These are phyloP conservation scores for Xerocomellus dryophilus DNA, from an alignment of 768 basidiomycete species.

Conservation along the genomic window DNA sequence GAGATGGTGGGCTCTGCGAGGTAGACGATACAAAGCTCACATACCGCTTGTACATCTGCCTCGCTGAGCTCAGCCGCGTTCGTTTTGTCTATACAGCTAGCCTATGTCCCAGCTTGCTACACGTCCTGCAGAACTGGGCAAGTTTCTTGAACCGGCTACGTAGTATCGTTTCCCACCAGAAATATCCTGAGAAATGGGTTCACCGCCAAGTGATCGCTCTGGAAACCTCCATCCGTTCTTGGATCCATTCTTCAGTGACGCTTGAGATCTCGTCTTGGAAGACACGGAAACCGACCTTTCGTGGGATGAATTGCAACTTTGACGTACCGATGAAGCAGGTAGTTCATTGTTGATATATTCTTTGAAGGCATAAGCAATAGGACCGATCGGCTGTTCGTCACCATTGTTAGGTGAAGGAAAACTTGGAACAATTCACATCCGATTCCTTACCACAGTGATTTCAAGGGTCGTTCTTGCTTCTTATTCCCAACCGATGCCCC, in stretches of 20 bases:
- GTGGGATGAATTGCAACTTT: constrained; percentile 2
- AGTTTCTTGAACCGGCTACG: background rate
- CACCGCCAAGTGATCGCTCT: background rate
- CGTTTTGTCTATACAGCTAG: too few relatives aligned
- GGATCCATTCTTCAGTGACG: constrained; percentile 3
- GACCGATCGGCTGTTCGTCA: too few relatives aligned
- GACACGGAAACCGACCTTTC: constrained; percentile 1
- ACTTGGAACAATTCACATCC: too few relatives aligned
- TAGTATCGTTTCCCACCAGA: background rate
- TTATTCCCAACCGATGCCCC: too few relatives aligned
- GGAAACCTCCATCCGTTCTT: background rate
- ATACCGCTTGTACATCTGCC: too few relatives aligned
- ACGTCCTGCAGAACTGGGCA: too few relatives aligned
- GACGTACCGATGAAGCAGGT: constrained; percentile 5
- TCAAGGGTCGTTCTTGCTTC: too few relatives aligned
- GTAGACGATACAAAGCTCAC: constrained; percentile 13
- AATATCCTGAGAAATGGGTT: background rate
- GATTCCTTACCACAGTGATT: too few relatives aligned
- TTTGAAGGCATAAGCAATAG: too few relatives aligned
- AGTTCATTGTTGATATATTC: background rate
- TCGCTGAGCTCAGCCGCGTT: too few relatives aligned
- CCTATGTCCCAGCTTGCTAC: too few relatives aligned
- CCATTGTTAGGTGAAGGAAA: too few relatives aligned
- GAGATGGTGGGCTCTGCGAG: background rate
- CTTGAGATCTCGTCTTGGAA: constrained; percentile 1